Conservation (phyloP, 2,329 filamentous ascomycete genomes). For the Ophiostoma montium region DNA sequence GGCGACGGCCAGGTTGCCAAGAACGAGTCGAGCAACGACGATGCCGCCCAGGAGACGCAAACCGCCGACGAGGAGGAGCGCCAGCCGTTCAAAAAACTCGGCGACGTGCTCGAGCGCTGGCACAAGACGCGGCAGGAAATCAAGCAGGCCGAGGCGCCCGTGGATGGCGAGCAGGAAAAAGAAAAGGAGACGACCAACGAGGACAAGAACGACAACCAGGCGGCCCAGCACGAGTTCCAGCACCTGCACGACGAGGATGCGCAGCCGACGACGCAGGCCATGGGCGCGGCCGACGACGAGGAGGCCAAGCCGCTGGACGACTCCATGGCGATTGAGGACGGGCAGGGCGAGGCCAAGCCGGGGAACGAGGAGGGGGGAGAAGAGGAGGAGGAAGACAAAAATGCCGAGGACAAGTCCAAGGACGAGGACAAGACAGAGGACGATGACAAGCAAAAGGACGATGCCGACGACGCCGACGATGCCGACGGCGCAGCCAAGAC, state of each 20-base stretch:
- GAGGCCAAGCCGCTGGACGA: conserved; percentile 66
- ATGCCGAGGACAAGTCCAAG: conserved; percentile 29
- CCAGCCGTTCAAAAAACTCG: conserved; percentile 85
- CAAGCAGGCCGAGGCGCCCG: conserved; percentile 30
- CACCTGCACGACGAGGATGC: conserved; percentile 77
- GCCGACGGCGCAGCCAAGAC: conserved; percentile 25
- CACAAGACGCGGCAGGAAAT: conserved; percentile 82
- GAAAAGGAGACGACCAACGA: conserved; percentile 22
- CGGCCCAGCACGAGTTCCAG: conserved; percentile 75
- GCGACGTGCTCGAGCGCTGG: conserved; percentile 85
- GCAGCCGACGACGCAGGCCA: conserved; percentile 74
- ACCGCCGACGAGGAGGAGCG: conserved; percentile 24
- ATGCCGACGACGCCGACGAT: conserved; percentile 22
- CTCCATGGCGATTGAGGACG: conserved; percentile 70
- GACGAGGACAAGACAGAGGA: conserved; percentile 24
- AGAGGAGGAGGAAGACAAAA: conserved; percentile 24
- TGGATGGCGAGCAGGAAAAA: conserved; percentile 19
- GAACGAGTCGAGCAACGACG: conserved; percentile 29
- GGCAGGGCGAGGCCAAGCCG: neutral
- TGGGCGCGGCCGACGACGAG: conserved; percentile 78
- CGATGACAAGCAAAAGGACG: too few species aligned
- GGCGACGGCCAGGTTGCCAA: conserved; percentile 44
- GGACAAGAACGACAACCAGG: conserved; percentile 42
- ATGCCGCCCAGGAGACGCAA: conserved; percentile 24
- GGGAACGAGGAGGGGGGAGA: conserved; percentile 3